These are phyloP conservation scores for Eucalyptus rudis DNA, from an alignment of 345 rosid genomes.

Conservation along the genomic window DNA sequence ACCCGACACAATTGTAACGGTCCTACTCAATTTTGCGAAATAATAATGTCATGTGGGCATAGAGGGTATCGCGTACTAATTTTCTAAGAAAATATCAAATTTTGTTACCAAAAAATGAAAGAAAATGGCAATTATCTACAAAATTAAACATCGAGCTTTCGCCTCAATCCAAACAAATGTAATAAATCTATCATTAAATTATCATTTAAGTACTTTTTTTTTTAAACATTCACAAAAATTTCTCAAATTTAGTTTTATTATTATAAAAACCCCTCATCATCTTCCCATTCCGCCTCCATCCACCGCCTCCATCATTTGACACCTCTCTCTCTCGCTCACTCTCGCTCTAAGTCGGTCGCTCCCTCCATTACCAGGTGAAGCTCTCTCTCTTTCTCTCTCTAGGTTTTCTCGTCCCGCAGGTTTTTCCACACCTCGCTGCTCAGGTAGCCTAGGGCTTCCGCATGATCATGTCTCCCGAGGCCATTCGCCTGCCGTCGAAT, in stretches of 20 bases:
- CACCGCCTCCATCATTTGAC: background rate
- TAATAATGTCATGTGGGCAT: fast-evolving
- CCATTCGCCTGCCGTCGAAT: background rate
- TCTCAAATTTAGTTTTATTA: background rate
- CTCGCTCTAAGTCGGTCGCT: background rate
- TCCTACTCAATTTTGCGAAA: background rate
- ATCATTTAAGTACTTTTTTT: background rate
- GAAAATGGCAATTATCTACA: background rate
- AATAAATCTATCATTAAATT: background rate
- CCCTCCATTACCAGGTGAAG: background rate
- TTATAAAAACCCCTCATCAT: background rate
- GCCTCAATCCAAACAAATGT: background rate
- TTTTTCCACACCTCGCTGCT: background rate
- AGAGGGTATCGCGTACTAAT: fast-evolving
- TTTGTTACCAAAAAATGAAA: background rate
- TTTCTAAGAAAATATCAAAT: background rate
- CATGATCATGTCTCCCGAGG: background rate
- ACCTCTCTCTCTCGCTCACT: background rate
- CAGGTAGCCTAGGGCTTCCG: background rate
- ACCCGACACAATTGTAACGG: fast-evolving
- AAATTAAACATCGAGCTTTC: background rate
- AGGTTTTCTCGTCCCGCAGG: background rate
- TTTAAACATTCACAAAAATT: background rate
- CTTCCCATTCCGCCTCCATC: background rate
- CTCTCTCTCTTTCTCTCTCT: background rate